A percentile compares a stretch with the other conserved stretches of the same genome.
These are phyloP conservation scores for Chrysosporium keratinophilum DNA, from an alignment of 2,329 filamentous ascomycete genomes.

Conservation along the genomic window DNA sequence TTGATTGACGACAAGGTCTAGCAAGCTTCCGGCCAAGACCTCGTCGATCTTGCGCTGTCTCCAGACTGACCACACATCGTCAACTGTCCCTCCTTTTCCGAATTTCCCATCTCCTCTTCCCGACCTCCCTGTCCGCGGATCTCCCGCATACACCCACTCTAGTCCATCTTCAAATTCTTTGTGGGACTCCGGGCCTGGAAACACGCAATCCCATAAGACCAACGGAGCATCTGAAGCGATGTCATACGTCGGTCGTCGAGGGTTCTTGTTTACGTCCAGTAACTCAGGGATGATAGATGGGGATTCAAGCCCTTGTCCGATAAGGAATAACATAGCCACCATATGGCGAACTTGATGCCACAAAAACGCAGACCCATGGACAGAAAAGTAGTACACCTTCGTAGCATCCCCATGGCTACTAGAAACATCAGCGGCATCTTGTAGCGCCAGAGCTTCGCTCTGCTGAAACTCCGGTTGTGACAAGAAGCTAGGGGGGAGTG, in stretches of 20 bases:
- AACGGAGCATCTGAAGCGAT: constrained; percentile 86
- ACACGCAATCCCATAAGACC: constrained; percentile 93
- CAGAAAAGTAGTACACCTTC: constrained; percentile 76
- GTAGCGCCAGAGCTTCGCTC: constrained; percentile 14
- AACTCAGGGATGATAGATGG: constrained; percentile 63
- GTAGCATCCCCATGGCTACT: background rate
- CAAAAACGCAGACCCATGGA: constrained; percentile 83
- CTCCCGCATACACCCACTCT: constrained; percentile 69
- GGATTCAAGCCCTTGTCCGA: constrained; percentile 76
- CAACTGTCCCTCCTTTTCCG: constrained; percentile 56
- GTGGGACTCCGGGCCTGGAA: constrained; percentile 48
- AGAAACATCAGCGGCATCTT: constrained; percentile 8
- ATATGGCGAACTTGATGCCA: constrained; percentile 98
- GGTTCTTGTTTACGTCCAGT: constrained; percentile 60
- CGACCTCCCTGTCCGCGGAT: constrained; percentile 39
- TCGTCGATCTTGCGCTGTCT: constrained; percentile 81
- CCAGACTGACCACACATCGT: constrained; percentile 75
- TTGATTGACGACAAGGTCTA: constrained; percentile 50
- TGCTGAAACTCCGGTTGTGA: constrained; percentile 37
- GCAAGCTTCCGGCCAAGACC: constrained; percentile 62
- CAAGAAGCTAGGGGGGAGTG: constrained; percentile 49
- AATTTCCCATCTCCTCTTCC: constrained; percentile 49
- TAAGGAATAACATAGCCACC: constrained; percentile 81
- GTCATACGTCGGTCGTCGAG: constrained; percentile 71
- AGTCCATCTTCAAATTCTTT: constrained; percentile 56